Evolutionary conservation across 352 stramenopile genomes (phyloP), one percentile per base, ranked within the genome.

Genomic region (Sclerospora graminicola): DNA sequence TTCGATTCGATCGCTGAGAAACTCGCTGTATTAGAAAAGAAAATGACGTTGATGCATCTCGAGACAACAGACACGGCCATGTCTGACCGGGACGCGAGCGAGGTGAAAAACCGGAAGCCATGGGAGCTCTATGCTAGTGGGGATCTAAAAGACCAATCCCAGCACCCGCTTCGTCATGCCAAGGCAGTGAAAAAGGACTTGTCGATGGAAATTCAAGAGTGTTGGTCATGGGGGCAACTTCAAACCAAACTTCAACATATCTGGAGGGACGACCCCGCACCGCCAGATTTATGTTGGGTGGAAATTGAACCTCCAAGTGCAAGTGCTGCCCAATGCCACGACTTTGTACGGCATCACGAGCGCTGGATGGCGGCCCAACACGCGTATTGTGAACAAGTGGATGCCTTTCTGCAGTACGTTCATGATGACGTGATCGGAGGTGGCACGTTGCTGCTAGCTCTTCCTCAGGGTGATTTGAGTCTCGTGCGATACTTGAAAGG

Each of bases 1-100:
- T 89, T 82, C 26, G 73, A 85, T 32, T 83, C 77, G 28, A 63
- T 92, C 6, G 49, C 66, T 8, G 71, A 80, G 52, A 87, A 89
- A 45, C 41, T 76, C 2, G 54, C 53, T 14, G 42, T 48, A 6
- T 51, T 63, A 7, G 47, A 67, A 3, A 83, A 88, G 41, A 67
- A 52, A 5, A 60, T 84, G 42, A 44, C 65, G 5, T 64, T 87
- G 48, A 29, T 84, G 24, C 65, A 61, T 23, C 18, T 82, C 5
- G 36, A 59, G 8, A 49, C 43, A 20, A 37, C 18, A n/a, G 26
- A 10, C 3, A 34, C 34, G 11, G 5, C n/a, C 23, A 18, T 50
- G 32, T 45, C 49, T 20, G 18, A 62, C 28, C 30, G 34, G 27
- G 13, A n/a, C 14, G 36, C 14, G n/a, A 36, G 5, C 10, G 32